phyloP scores from a whole-genome alignment of 1,139 yeast species.

The Candida sp. region DNA sequence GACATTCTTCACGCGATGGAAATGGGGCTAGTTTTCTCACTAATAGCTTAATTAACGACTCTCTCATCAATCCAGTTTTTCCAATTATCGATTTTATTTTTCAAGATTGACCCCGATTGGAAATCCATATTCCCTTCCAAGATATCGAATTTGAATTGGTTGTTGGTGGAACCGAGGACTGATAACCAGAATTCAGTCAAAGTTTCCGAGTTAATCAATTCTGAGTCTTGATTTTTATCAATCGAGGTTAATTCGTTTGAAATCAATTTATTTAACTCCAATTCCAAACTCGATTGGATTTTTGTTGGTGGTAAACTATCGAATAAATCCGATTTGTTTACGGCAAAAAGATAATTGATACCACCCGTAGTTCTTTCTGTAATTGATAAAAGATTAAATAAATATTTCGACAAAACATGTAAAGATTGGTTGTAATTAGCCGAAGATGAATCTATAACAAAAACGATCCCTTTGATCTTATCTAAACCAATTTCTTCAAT shows the following conservation, averaged over 20 bases:
- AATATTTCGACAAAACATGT: constrained; percentile 43
- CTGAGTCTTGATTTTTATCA: constrained; percentile 14
- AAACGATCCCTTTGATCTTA: constrained; percentile 62
- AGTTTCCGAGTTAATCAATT: constrained; percentile 11
- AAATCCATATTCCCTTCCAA: constrained; percentile 76
- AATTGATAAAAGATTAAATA: constrained; percentile 51
- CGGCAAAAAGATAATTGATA: constrained; percentile 68
- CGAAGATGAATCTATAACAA: constrained; percentile 63
- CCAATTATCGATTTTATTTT: constrained; percentile 56
- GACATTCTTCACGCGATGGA: too few species aligned
- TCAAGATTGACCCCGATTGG: constrained; percentile 65
- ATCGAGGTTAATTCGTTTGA: constrained; percentile 33
- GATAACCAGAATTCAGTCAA: constrained; percentile 41
- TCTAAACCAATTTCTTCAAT: constrained; percentile 42
- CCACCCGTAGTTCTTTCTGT: constrained; percentile 65
- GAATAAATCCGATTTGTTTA: constrained; percentile 83
- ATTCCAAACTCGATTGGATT: constrained; percentile 55
- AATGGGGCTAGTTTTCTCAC: constrained; percentile 9
- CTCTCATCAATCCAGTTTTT: constrained; percentile 76
- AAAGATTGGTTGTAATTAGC: constrained; percentile 16
- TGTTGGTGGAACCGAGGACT: constrained; percentile 38
- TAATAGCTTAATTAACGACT: constrained; percentile 44
- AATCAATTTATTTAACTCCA: constrained; percentile 60
- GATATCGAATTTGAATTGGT: constrained; percentile 53
- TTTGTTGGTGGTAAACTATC: constrained; percentile 70